Percentiles rank a stretch among this genome's conserved stretches.
These are phyloP conservation scores for Lachnellula suecica DNA, from an alignment of 2,329 filamentous ascomycete genomes.

Conservation along the genomic window DNA sequence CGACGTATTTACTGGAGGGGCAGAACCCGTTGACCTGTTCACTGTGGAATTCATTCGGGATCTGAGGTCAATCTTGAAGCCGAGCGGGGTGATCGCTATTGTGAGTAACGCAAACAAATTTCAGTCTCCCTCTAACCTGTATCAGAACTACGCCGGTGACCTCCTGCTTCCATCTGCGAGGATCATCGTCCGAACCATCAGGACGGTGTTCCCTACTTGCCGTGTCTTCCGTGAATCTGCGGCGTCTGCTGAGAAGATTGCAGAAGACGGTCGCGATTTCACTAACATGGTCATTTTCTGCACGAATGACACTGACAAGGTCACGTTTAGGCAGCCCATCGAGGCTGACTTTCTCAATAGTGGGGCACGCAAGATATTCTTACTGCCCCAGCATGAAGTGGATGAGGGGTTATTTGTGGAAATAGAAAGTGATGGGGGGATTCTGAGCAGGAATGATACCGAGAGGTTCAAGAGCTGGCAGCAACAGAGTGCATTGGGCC, in stretches of 20 bases:
- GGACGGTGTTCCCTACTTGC: conserved; percentile 80
- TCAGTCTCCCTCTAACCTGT: conserved; percentile 9
- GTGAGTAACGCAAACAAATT: conserved; percentile 46
- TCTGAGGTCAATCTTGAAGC: conserved; percentile 68
- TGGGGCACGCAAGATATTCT: conserved; percentile 64
- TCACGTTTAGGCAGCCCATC: conserved; percentile 67
- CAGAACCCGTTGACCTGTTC: conserved; percentile 86
- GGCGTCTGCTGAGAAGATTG: conserved; percentile 46
- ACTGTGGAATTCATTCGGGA: conserved; percentile 79
- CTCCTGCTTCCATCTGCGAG: conserved; percentile 73
- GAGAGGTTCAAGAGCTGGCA: conserved; percentile 70
- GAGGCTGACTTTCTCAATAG: conserved; percentile 71
- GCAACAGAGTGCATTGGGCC: conserved; percentile 72
- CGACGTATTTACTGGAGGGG: conserved; percentile 96
- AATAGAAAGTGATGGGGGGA: conserved; percentile 42
- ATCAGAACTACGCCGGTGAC: conserved; percentile 91
- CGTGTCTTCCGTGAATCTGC: conserved; percentile 82
- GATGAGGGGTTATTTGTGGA: conserved; percentile 26
- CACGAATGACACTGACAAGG: conserved; percentile 31
- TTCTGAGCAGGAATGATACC: conserved; percentile 65
- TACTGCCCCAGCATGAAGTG: conserved; percentile 73
- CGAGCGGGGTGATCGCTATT: conserved; percentile 83
- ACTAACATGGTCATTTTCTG: conserved; percentile 98
- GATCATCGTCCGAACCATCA: conserved; percentile 80
- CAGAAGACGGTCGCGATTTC: conserved; percentile 64